Percentiles rank a stretch among this genome's conserved stretches.
phyloP scores from a whole-genome alignment of 1,284 basidiomycete genomes.

The Golubevia pallescens region DNA sequence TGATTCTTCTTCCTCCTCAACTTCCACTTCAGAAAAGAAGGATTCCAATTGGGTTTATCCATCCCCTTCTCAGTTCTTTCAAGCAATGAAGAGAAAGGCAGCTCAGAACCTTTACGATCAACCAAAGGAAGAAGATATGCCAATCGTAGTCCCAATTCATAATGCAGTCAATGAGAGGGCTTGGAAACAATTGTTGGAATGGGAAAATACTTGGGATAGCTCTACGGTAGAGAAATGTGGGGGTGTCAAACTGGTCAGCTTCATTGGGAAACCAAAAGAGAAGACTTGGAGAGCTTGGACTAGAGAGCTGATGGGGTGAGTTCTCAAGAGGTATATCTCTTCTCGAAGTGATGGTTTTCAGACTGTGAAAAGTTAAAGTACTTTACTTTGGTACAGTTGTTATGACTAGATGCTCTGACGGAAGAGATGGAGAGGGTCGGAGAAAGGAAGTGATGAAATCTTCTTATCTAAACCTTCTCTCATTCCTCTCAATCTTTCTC shows the following conservation, averaged over 20 bases:
- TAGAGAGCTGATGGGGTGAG: conserved; percentile 85
- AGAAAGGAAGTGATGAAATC: too few species aligned
- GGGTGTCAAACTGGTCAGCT: conserved; percentile 81
- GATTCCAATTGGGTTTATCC: conserved; percentile 99
- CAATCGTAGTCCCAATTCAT: conserved; percentile 94
- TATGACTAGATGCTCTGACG: too few species aligned
- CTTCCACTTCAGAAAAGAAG: too few species aligned
- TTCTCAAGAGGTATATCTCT: too few species aligned
- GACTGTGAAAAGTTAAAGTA: too few species aligned
- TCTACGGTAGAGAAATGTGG: conserved; percentile 75
- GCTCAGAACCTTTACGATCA: conserved; percentile 70
- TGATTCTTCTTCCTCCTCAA: conserved; percentile 5
- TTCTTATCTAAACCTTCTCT: not conserved
- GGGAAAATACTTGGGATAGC: conserved; percentile 73
- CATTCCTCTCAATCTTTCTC: conserved; percentile 7
- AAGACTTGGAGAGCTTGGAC: conserved; percentile 79
- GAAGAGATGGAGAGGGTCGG: too few species aligned
- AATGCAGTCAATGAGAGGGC: conserved; percentile 98
- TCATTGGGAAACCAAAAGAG: conserved; percentile 69
- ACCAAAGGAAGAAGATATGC: conserved; percentile 80
- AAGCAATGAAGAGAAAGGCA: conserved; percentile 88
- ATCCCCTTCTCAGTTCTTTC: conserved; percentile 95
- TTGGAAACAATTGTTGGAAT: conserved; percentile 86
- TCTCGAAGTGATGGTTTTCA: too few species aligned
- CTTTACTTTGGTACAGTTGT: too few species aligned